Base-by-base conservation (phyloP, 1,284 basidiomycete species). In the Leccinum solheimii region DNA sequence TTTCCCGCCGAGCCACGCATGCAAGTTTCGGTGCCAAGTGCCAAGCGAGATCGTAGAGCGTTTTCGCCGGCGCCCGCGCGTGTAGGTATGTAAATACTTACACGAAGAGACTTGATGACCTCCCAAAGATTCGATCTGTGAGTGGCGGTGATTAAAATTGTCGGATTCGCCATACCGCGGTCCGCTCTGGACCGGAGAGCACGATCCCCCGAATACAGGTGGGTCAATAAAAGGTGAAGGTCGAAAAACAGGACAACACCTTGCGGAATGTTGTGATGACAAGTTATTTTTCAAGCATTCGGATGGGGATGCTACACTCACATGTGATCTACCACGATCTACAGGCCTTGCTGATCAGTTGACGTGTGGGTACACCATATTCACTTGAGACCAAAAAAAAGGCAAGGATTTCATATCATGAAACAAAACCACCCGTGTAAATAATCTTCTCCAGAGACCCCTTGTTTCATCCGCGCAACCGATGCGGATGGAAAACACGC, bases 381-480 rank as follows among this genome's bases (percentile, higher is more conserved):
- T 3, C 16, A 26, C 30, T 32, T 8, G 21, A 11, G 30, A 36
- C n/a, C 2, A 19, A 30, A 19, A 43, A 27, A 43, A 30, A 51
- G 16, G 50, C 16, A 30, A 30, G 26, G 11, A 69, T 71, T 65
- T 69, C 65, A 69, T 69, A 69, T 69, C 51, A 23, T 63, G 60
- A 53, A 61, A 62, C 57, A 56, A 38, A 43, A 61, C 66, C 30
- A 14, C 21, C 48, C 48, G 48, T 32, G 13, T 62, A 23, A 36
- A 43, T 52, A 26, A 54, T 38, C 36, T 30, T 40, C 51, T 52
- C 43, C 32, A 54, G 34, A 21, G 5, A 11, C 14, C 59, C 68
- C 60, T 57, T 66, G 68, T 72, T 70, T 70, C 67, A 67, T 55
- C 36, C 58, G 53, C 60, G 53, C 64, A 67, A 54, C 63, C 54